Evolutionary conservation across 129 eudicot species (phyloP).

Genomic region (Saposhnikovia divaricata): DNA sequence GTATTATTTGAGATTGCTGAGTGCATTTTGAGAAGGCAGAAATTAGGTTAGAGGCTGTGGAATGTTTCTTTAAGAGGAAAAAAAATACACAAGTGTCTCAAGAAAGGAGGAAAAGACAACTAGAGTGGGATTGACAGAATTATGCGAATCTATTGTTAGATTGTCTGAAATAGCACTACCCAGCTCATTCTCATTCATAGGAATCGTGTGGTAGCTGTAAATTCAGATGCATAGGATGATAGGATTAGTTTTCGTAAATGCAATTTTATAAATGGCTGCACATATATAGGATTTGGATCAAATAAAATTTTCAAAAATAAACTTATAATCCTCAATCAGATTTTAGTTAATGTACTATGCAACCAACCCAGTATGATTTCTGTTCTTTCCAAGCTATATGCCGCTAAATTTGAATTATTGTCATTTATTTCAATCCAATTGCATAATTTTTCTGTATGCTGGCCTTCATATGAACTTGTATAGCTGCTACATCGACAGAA

Average conservation of each 20-base stretch:
- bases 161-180: not conserved
- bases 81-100: not conserved
- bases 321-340: too few relatives aligned
- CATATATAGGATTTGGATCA: not conserved
- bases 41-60: not conserved
- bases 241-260: too few relatives aligned
- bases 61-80: not conserved
- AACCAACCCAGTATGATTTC: not conserved
- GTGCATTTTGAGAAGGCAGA: not conserved
- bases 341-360: too few relatives aligned
- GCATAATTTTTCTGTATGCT: not conserved
- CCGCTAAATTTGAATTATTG: not conserved
- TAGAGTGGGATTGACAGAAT: not conserved
- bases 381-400: not conserved
- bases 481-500: not conserved
- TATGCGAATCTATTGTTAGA: not conserved
- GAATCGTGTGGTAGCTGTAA: not conserved
- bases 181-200: not conserved
- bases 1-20: not conserved
- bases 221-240: too few relatives aligned
- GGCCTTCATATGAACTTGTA: not conserved
- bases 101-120: constrained; percentile 3
- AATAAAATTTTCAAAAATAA: too few relatives aligned
- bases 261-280: too few relatives aligned
- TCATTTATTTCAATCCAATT: not conserved